Base-by-base conservation (phyloP, 208 protist species). In the Trypanosoma caninum region DNA sequence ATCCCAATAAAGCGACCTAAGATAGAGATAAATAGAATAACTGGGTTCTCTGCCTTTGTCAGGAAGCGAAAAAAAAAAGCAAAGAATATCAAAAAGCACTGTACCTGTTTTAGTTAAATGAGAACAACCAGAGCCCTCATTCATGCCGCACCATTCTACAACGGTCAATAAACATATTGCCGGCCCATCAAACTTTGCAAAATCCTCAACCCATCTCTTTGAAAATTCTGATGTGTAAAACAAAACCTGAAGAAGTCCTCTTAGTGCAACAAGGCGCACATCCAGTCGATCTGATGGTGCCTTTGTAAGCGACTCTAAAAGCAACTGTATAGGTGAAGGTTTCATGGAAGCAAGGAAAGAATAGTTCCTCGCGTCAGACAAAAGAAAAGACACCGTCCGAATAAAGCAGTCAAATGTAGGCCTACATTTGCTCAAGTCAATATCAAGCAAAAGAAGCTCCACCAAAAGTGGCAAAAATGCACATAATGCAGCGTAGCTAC, bases 81-180 rank as follows among this genome's bases (percentile, higher is more conserved):
- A 73, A n/a, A 73, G 59, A 42, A 66, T 65, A 45, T 73, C 67
- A 50, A 73, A 73, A 30, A 66, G 8, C 20, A 67, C 11, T 0
- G 34, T 67, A 45, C 42, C 23, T 42, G 41, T 35, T 14, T 28
- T 27, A 40, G 30, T 46, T 10, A 73, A 25, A 37, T 41, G 35
- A 28, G 2, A 27, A 22, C n/a, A n/a, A n/a, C 14, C 46, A 50
- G n/a, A 11, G 31, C 56, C 59, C 33, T 66, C 59, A 40, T 27
- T 11, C 25, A 47, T 51, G 20, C 38, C 46, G 34, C 67, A 65
- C 40, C 44, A 66, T 5, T 47, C 11, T 6, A 66, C 20, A 40
- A 65, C 22, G 0, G 33, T 45, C 3, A 53, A 73, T 13, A 65
- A 52, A 41, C 67, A 73, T 23, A 34, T 25, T 11, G 50, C 33